Conservation (phyloP, 208 protist species). For the Kentomonas sorsogonicus region DNA sequence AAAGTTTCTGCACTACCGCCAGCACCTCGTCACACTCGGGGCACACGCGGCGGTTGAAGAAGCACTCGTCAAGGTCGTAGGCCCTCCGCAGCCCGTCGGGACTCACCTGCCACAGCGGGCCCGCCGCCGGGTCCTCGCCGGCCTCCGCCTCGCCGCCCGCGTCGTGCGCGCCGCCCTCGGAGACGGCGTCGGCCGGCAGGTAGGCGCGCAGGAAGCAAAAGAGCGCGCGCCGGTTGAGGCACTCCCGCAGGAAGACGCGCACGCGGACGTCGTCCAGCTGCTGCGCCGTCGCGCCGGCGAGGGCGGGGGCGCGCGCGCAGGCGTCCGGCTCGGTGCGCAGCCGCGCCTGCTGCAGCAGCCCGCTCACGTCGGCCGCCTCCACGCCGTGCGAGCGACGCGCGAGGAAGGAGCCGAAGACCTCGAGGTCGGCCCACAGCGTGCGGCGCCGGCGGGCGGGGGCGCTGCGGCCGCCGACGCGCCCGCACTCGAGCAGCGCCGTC, state of each 20-base stretch:
- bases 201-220: slow-evolving; percentile 23
- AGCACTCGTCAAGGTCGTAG: slow-evolving; percentile 25
- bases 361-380: slow-evolving; percentile 19
- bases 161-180: too few relatives aligned
- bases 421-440: slow-evolving; percentile 33
- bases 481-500: slow-evolving; percentile 18
- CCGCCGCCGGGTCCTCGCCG: slow-evolving; percentile 2
- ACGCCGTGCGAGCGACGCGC: slow-evolving; percentile 26
- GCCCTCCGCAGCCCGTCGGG: slow-evolving; percentile 30
- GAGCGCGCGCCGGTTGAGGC: slow-evolving; percentile 41
- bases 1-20: slow-evolving; percentile 25
- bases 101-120: too few relatives aligned
- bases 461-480: slow-evolving; percentile 24
- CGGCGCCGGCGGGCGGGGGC: slow-evolving; percentile 25
- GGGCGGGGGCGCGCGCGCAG: too few relatives aligned
- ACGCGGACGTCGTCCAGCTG: slow-evolving; percentile 6
- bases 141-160: slow-evolving; percentile 16
- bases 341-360: slow-evolving; percentile 22
- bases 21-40: slow-evolving; percentile 19
- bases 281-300: not conserved
- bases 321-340: slow-evolving; percentile 19
- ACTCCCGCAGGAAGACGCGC: slow-evolving; percentile 44
- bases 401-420: slow-evolving; percentile 19
- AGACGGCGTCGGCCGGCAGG: too few relatives aligned
- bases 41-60: slow-evolving; percentile 21